These are phyloP conservation scores for Candida germanica DNA, from an alignment of 805 yeast species.

Conservation along the genomic window DNA sequence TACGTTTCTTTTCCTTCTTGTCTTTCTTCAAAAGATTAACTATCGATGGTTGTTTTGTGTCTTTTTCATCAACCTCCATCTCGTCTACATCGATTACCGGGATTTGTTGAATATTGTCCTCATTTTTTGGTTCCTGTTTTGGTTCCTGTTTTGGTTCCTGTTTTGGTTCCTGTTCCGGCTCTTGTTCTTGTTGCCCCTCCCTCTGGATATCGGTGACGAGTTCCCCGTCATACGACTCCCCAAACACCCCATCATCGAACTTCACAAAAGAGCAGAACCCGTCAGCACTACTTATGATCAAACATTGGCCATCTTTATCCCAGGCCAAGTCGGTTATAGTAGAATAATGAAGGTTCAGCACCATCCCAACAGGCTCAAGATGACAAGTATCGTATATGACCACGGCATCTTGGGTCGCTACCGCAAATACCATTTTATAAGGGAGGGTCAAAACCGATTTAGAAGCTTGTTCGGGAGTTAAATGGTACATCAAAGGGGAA, in stretches of 20 bases:
- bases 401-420: slow-evolving; percentile 88
- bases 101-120: no score
- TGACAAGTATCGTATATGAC: slow-evolving; percentile 77
- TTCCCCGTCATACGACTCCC: slow-evolving; percentile 27
- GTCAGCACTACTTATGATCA: slow-evolving; percentile 82
- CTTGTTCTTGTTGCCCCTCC: background rate
- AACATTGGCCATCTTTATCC: slow-evolving; percentile 69
- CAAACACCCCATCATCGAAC: slow-evolving; percentile 55
- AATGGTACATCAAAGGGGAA: slow-evolving; percentile 60
- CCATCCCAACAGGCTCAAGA: slow-evolving; percentile 64
- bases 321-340: slow-evolving; percentile 85
- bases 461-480: slow-evolving; percentile 14
- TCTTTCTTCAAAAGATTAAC: slow-evolving; percentile 5
- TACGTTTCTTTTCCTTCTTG: slow-evolving; percentile 17
- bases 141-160: background rate
- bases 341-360: slow-evolving; percentile 81
- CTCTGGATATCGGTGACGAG: background rate
- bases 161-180: slow-evolving; percentile 1
- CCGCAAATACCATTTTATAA: slow-evolving; percentile 83
- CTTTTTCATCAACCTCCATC: no score
- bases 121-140: background rate
- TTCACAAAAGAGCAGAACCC: slow-evolving; percentile 79
- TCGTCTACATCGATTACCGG: no score
- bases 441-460: slow-evolving; percentile 52
- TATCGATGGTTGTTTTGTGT: slow-evolving; percentile 1